Evolutionary conservation across 2,329 filamentous ascomycete genomes (phyloP).

Genomic region (Bipolaris sorokiniana): DNA sequence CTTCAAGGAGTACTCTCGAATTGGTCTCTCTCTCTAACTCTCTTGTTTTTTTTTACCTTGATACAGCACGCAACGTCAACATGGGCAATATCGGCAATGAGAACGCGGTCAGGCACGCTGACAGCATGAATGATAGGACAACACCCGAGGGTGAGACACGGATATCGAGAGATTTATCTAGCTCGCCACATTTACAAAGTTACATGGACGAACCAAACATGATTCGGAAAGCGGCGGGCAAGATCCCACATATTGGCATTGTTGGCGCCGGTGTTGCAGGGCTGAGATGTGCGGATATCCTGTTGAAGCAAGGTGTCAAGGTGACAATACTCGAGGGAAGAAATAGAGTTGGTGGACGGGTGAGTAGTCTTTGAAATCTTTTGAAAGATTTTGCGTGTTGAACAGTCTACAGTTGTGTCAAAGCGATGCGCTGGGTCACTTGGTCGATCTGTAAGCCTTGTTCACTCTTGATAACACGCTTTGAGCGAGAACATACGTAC

Average conservation of each 20-base stretch:
- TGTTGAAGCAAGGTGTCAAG: slow-evolving; percentile 67
- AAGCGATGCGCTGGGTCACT: slow-evolving; percentile 54
- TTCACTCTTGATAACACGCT: neutral
- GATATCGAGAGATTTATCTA: slow-evolving; percentile 43
- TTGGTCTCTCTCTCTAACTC: neutral
- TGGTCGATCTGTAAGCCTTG: slow-evolving; percentile 63
- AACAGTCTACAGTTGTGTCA: slow-evolving; percentile 54
- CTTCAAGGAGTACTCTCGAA: neutral
- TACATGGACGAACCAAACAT: slow-evolving; percentile 33
- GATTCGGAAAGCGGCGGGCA: slow-evolving; percentile 42
- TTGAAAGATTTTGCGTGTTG: neutral
- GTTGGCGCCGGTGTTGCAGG: slow-evolving; percentile 74
- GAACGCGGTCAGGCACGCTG: slow-evolving; percentile 36
- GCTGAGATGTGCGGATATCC: slow-evolving; percentile 71
- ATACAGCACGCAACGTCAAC: neutral
- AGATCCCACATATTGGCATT: slow-evolving; percentile 65
- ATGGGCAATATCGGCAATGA: slow-evolving; percentile 36
- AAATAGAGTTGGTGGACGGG: slow-evolving; percentile 69
- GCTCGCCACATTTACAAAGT: slow-evolving; percentile 35
- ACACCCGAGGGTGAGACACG: slow-evolving; percentile 30
- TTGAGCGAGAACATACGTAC: neutral
- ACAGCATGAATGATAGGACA: slow-evolving; percentile 33
- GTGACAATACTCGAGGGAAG: slow-evolving; percentile 75
- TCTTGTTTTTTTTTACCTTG: neutral
- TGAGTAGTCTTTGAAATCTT: slow-evolving; percentile 44